These are phyloP conservation scores for Galerina sulciceps DNA, from an alignment of 768 basidiomycete species.

Conservation along the genomic window DNA sequence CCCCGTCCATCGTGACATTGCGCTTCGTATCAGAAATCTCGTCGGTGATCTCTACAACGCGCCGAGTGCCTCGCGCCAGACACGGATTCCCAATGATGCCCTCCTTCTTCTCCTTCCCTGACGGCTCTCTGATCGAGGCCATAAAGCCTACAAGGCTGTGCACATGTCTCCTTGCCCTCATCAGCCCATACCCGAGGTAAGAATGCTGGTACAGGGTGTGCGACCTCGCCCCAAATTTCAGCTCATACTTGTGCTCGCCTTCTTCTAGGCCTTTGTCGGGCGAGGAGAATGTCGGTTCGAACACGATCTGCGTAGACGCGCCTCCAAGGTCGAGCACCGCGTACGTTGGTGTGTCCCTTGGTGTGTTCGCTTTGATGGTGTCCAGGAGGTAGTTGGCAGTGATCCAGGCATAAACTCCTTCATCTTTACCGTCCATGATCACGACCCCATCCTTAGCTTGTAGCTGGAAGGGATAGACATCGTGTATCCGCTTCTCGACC, in stretches of 20 bases:
- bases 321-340: constrained; percentile 97
- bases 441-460: constrained; percentile 64
- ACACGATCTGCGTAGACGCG: constrained; percentile 97
- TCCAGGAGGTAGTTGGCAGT: constrained; percentile 92
- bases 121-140: constrained; percentile 42
- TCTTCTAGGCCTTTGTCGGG: constrained; percentile 52
- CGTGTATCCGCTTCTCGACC: constrained; percentile 62
- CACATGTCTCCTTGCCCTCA: constrained; percentile 82
- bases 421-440: constrained; percentile 95
- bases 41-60: constrained; percentile 67
- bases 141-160: constrained; percentile 94
- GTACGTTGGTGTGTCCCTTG: constrained; percentile 55
- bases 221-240: constrained; percentile 71
- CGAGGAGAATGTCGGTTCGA: constrained; percentile 71
- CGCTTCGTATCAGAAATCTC: constrained; percentile 39
- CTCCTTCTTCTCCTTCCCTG: constrained; percentile 23
- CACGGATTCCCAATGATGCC: constrained; percentile 75
- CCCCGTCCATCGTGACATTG: constrained; percentile 87
- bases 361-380: constrained; percentile 63
- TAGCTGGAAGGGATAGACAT: constrained; percentile 68
- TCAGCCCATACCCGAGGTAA: constrained; percentile 95
- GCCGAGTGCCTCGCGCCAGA: constrained; percentile 65
- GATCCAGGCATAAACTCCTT: constrained; percentile 99
- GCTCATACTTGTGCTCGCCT: constrained; percentile 91
- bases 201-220: constrained; percentile 95